Evolutionary conservation across 805 yeast species (phyloP).

Genomic region (Cyberlindnera mycetangii): DNA sequence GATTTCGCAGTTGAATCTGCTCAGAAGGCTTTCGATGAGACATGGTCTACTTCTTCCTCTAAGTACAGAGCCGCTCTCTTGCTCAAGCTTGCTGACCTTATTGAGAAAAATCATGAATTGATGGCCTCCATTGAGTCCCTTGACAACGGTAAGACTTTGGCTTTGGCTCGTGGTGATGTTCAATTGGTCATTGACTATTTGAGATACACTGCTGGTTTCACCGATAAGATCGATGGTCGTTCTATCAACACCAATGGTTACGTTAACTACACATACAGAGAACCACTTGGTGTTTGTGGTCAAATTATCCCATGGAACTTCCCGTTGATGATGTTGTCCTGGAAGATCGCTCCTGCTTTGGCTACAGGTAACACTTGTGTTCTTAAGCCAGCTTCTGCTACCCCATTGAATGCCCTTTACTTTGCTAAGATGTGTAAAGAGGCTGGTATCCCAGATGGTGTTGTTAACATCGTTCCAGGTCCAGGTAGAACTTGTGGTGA

Average conservation of each 20-base stretch:
- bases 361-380: constrained; percentile 75
- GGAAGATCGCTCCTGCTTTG: constrained; percentile 79
- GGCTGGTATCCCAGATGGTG: constrained; percentile 76
- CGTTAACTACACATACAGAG: constrained; percentile 63
- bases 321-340: constrained; percentile 74
- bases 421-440: constrained; percentile 59
- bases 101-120: constrained; percentile 61
- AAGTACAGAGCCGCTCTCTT: constrained; percentile 49
- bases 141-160: constrained; percentile 76
- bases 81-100: constrained; percentile 61
- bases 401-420: constrained; percentile 70
- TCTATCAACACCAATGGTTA: constrained; percentile 61
- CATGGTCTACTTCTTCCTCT: constrained; percentile 63
- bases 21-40: constrained; percentile 52
- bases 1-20: constrained; percentile 71
- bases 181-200: constrained; percentile 60
- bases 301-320: constrained; percentile 86
- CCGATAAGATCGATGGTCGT: constrained; percentile 67
- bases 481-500: constrained; percentile 73
- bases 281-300: constrained; percentile 81
- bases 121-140: constrained; percentile 67
- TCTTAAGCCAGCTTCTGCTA: constrained; percentile 73
- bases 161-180: constrained; percentile 65
- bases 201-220: constrained; percentile 71
- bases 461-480: constrained; percentile 70